Conservation (phyloP, 2,329 filamentous ascomycete genomes). For the Elsinoe arachidis region DNA sequence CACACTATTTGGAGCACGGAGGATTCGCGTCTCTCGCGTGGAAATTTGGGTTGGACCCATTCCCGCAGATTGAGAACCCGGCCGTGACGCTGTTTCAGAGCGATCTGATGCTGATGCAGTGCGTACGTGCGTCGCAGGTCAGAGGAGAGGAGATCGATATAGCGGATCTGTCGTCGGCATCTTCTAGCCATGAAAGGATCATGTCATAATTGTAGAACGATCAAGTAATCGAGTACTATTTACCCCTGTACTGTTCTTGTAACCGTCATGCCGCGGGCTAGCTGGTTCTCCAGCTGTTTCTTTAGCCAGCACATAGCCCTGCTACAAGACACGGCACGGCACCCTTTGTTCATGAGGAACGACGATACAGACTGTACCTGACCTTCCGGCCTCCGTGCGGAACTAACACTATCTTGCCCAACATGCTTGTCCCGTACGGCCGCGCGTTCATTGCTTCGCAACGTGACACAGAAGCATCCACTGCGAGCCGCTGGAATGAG, state of each 20-base stretch:
- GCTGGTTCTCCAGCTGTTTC: background rate
- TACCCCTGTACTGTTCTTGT: background rate
- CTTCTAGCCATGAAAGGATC: too few relatives aligned
- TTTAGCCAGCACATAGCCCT: background rate
- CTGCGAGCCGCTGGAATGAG: too few relatives aligned
- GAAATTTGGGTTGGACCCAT: constrained; percentile 4
- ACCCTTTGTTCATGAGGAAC: background rate
- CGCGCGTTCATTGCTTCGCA: too few relatives aligned
- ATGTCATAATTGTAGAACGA: too few relatives aligned
- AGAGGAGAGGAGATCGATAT: background rate
- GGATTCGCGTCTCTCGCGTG: constrained; percentile 3
- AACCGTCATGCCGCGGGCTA: background rate
- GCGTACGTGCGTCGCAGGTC: too few relatives aligned
- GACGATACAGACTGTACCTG: too few relatives aligned
- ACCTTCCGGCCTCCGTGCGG: too few relatives aligned
- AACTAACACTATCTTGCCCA: background rate
- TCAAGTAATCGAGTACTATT: too few relatives aligned
- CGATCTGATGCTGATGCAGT: background rate
- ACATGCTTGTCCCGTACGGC: background rate
- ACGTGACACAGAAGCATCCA: too few relatives aligned
- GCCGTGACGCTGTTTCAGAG: background rate
- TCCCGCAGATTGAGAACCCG: background rate
- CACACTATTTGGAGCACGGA: background rate
- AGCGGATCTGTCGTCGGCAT: background rate
- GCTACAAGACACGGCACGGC: background rate